Percentiles rank a stretch among this genome's conserved stretches.
Conservation (phyloP, 192 early-diverging fungal genomes). For the Mortierella hygrophila region DNA sequence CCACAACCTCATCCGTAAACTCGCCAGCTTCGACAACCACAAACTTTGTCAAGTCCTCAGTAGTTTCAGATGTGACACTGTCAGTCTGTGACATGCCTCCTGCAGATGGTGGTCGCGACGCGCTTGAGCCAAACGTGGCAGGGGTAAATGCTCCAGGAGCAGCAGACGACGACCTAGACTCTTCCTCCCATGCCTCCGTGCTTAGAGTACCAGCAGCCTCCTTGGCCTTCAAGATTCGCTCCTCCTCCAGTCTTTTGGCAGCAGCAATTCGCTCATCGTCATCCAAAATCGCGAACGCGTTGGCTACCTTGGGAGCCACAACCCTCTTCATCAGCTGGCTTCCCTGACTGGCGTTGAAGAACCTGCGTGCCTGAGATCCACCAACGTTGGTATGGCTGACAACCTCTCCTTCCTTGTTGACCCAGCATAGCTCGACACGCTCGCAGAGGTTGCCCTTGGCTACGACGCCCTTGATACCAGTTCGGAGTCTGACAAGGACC, state of each 20-base stretch:
- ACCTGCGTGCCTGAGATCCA: constrained; percentile 32
- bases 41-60: constrained; percentile 51
- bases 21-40: constrained; percentile 48
- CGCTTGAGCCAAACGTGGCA: background rate
- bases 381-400: constrained; percentile 57
- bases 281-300: constrained; percentile 47
- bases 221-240: constrained; percentile 49
- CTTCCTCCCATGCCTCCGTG: constrained; percentile 51
- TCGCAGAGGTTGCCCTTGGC: constrained; percentile 48
- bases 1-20: constrained; percentile 50
- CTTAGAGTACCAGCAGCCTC: constrained; percentile 51
- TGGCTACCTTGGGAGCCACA: constrained; percentile 25
- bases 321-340: constrained; percentile 26
- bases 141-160: background rate
- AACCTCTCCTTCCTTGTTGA: constrained; percentile 64
- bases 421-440: constrained; percentile 67
- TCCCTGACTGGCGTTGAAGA: constrained; percentile 27
- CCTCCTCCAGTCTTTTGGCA: constrained; percentile 44
- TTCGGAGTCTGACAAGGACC: constrained; percentile 57
- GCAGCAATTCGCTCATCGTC: constrained; percentile 49
- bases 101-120: background rate
- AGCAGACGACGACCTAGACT: constrained; percentile 12
- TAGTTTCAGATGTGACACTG: background rate
- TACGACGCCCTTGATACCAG: constrained; percentile 51
- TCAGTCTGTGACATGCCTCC: background rate